phyloP scores from a whole-genome alignment of 1,284 basidiomycete species.

The Papiliotrema terrestris region DNA sequence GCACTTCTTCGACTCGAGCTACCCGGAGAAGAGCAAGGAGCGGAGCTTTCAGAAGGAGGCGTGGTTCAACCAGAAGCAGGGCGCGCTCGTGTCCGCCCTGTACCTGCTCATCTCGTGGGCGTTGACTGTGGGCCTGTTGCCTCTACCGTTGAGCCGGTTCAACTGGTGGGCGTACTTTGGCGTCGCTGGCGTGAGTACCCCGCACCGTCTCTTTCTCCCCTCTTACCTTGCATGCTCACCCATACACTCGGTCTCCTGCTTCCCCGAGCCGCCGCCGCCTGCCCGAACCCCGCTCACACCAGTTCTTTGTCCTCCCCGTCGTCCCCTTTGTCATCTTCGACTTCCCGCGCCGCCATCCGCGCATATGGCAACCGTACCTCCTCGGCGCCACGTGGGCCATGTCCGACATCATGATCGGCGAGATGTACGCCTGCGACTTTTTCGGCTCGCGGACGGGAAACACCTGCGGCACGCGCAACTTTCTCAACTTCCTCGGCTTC shows the following conservation, averaged over 20 bases:
- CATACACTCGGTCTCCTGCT: too few species aligned
- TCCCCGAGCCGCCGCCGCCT: background rate
- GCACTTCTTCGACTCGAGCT: slow-evolving; percentile 43
- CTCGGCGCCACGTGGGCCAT: slow-evolving; percentile 37
- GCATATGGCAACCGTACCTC: slow-evolving; percentile 41
- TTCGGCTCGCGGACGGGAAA: slow-evolving; percentile 14
- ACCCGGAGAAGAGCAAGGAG: slow-evolving; percentile 41
- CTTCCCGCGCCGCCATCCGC: slow-evolving; percentile 26
- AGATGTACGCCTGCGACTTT: slow-evolving; percentile 39
- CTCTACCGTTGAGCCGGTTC: slow-evolving; percentile 22
- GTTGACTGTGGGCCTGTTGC: slow-evolving; percentile 29
- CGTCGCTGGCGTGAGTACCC: slow-evolving; percentile 33
- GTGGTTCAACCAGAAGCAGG: slow-evolving; percentile 40
- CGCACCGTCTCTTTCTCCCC: too few species aligned
- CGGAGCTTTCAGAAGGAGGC: slow-evolving; percentile 42
- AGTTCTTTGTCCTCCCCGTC: slow-evolving; percentile 41
- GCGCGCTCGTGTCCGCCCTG: slow-evolving; percentile 27
- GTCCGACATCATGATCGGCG: slow-evolving; percentile 36
- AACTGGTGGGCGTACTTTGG: slow-evolving; percentile 35
- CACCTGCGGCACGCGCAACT: slow-evolving; percentile 27
- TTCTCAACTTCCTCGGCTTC: slow-evolving; percentile 32
- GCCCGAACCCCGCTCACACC: background rate
- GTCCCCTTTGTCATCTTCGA: slow-evolving; percentile 38
- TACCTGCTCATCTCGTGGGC: slow-evolving; percentile 43
- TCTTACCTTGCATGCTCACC: too few species aligned